Conservation (phyloP, 2,329 filamentous ascomycete species). For the Coniella vitis region DNA sequence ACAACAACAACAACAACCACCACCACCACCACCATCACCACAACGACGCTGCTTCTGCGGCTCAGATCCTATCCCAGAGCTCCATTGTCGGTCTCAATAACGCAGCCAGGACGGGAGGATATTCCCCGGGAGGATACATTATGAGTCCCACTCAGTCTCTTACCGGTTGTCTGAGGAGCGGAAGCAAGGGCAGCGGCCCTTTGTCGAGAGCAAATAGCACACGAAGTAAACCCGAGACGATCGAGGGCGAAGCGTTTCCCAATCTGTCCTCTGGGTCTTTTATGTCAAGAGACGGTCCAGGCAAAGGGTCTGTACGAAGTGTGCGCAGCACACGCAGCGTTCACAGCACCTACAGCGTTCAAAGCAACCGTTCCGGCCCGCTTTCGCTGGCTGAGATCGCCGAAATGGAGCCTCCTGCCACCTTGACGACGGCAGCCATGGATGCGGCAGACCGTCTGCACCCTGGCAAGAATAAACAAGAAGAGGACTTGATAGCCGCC, state of each 20-base stretch:
- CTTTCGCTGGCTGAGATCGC: conserved; percentile 50
- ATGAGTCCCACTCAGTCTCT: conserved; percentile 61
- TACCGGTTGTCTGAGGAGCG: conserved; percentile 48
- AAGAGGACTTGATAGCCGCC: conserved; percentile 32
- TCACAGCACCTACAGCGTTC: conserved; percentile 28
- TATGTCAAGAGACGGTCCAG: conserved; percentile 42
- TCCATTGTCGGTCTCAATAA: conserved; percentile 67
- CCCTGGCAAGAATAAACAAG: conserved; percentile 25
- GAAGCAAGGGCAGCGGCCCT: conserved; percentile 40
- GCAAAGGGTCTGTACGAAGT: conserved; percentile 44
- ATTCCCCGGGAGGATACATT: conserved; percentile 61
- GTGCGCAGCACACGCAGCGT: conserved; percentile 11
- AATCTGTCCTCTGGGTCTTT: conserved; percentile 23
- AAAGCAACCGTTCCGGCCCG: conserved; percentile 35
- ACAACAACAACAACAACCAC: conserved; percentile 22
- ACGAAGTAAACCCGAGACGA: conserved; percentile 31
- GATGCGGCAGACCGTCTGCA: conserved; percentile 45
- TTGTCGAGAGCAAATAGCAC: conserved; percentile 20
- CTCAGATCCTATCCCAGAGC: conserved; percentile 25
- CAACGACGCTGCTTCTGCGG: no score
- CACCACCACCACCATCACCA: no score
- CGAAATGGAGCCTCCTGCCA: conserved; percentile 45
- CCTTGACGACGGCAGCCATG: conserved; percentile 44
- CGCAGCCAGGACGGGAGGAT: conserved; percentile 60
- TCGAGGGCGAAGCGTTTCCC: conserved; percentile 26